Conservation (phyloP, 2,329 filamentous ascomycete genomes). For the Xylariaceae sp. region DNA sequence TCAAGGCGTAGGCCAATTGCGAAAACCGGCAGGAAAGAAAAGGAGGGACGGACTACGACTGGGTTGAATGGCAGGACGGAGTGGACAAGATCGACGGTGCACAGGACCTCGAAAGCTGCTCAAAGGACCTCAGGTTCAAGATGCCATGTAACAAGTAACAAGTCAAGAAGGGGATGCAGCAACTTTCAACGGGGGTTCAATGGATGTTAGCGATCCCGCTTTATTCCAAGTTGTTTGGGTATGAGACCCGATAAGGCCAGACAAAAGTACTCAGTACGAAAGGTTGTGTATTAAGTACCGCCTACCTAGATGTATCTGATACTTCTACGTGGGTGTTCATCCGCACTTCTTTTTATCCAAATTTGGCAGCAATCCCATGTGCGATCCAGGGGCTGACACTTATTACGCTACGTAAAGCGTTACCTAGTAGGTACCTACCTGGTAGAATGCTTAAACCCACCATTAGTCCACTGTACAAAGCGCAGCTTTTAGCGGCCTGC, state of each 20-base stretch:
- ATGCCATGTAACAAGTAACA: slow-evolving; percentile 16
- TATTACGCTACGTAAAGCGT: neutral
- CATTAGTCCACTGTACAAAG: too few relatives aligned
- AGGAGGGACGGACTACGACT: slow-evolving; percentile 8
- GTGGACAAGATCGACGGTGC: slow-evolving; percentile 5
- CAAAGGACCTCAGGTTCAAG: slow-evolving; percentile 23
- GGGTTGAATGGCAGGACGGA: neutral
- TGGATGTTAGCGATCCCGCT: slow-evolving; percentile 3
- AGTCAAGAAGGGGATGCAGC: slow-evolving; percentile 10
- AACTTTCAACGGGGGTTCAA: neutral
- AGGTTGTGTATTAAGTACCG: neutral
- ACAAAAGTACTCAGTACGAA: neutral
- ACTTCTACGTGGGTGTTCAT: neutral
- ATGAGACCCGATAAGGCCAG: neutral
- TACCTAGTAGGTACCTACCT: too few relatives aligned
- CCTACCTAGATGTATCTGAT: neutral
- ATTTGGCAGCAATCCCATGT: slow-evolving; percentile 8
- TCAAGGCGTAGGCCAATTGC: slow-evolving; percentile 7
- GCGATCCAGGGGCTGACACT: slow-evolving; percentile 11
- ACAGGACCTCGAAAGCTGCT: slow-evolving; percentile 14
- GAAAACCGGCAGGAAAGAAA: neutral
- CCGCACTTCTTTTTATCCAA: neutral
- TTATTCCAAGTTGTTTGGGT: neutral
- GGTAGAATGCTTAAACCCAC: too few relatives aligned
- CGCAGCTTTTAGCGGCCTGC: too few relatives aligned